phyloP scores from a whole-genome alignment of 2,329 filamentous ascomycete genomes.

The Epichloe glyceriae region DNA sequence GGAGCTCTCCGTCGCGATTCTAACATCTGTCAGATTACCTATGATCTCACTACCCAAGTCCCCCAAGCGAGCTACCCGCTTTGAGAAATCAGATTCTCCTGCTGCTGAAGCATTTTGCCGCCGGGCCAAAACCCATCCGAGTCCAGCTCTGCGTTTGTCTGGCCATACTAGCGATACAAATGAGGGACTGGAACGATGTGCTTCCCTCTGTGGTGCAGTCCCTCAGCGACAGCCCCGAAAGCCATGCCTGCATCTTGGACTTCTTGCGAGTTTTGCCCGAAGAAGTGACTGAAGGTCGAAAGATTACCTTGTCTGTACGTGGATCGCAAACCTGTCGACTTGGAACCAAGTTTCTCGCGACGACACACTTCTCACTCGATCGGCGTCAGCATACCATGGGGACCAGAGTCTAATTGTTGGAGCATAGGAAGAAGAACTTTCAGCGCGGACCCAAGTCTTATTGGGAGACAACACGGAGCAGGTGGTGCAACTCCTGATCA shows the following conservation, averaged over 20 bases:
- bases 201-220: conserved; percentile 67
- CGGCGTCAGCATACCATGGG: conserved; percentile 17
- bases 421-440: conserved; percentile 87
- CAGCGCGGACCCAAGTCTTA: conserved; percentile 72
- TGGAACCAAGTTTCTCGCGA: conserved; percentile 19
- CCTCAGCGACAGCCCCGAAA: conserved; percentile 62
- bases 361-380: conserved; percentile 20
- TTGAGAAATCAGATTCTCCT: conserved; percentile 75
- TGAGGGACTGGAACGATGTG: conserved; percentile 92
- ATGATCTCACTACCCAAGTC: conserved; percentile 79
- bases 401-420: conserved; percentile 26
- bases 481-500: conserved; percentile 75
- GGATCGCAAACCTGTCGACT: conserved; percentile 44
- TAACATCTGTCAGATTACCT: conserved; percentile 60
- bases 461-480: conserved; percentile 81
- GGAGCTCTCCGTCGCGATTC: neutral
- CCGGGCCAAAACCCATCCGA: conserved; percentile 71
- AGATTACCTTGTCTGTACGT: conserved; percentile 98
- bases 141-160: conserved; percentile 92
- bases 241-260: conserved; percentile 80
- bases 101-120: conserved; percentile 67
- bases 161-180: conserved; percentile 89
- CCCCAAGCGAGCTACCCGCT: conserved; percentile 55
- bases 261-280: conserved; percentile 95
- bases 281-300: conserved; percentile 97